A percentile compares a stretch with the other conserved stretches of the same genome.
Evolutionary conservation across 2,329 filamentous ascomycete genomes (phyloP).

Genomic region (Pyrenophora tritici-repentis): DNA sequence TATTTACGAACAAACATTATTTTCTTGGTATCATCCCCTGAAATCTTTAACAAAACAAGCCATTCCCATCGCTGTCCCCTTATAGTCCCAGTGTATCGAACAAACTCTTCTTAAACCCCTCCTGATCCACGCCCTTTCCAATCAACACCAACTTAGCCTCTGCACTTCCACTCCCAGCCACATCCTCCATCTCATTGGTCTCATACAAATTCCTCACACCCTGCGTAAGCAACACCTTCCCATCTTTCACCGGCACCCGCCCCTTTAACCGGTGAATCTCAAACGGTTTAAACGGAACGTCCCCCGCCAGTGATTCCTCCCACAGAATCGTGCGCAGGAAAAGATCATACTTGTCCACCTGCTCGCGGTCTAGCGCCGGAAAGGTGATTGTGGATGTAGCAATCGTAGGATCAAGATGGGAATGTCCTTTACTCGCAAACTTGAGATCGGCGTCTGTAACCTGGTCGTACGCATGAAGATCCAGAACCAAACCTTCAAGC

Average conservation of each 20-base stretch:
- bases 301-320: slow-evolving; percentile 68
- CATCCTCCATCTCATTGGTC: slow-evolving; percentile 66
- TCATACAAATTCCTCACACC: slow-evolving; percentile 95
- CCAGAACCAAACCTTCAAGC: slow-evolving; percentile 83
- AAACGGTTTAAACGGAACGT: slow-evolving; percentile 52
- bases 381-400: slow-evolving; percentile 78
- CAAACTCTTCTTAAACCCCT: slow-evolving; percentile 19
- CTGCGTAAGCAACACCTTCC: slow-evolving; percentile 77
- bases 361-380: slow-evolving; percentile 60
- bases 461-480: slow-evolving; percentile 90
- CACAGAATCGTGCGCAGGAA: slow-evolving; percentile 87
- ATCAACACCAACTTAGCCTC: slow-evolving; percentile 43
- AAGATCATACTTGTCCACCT: slow-evolving; percentile 70
- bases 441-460: slow-evolving; percentile 69
- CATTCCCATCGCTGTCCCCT: background rate
- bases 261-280: slow-evolving; percentile 92
- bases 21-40: no score
- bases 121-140: slow-evolving; percentile 35
- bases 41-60: no score
- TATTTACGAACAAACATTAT: no score
- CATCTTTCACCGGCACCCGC: slow-evolving; percentile 68
- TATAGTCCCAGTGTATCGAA: slow-evolving; percentile 4
- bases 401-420: slow-evolving; percentile 87
- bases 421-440: slow-evolving; percentile 77
- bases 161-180: background rate